These are phyloP conservation scores for Fusarium agapanthi DNA, from an alignment of 2,329 filamentous ascomycete genomes.

Conservation along the genomic window DNA sequence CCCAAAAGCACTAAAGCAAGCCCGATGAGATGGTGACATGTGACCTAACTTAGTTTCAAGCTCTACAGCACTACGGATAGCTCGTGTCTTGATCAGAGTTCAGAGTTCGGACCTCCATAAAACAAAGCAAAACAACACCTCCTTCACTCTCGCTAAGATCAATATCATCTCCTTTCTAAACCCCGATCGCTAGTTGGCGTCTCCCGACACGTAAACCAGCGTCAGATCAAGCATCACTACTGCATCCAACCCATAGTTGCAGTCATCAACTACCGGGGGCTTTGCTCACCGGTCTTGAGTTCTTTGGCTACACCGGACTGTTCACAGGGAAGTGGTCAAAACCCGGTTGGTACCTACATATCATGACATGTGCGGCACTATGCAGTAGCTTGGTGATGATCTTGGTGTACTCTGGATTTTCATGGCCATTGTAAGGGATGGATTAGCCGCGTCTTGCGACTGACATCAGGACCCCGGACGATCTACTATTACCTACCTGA, in stretches of 20 bases:
- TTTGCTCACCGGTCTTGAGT: background rate
- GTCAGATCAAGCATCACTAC: background rate
- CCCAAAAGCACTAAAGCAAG: slow-evolving; percentile 15
- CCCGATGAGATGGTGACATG: slow-evolving; percentile 19
- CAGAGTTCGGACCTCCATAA: background rate
- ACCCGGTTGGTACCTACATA: background rate
- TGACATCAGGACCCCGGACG: slow-evolving; percentile 1
- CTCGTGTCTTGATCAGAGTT: background rate
- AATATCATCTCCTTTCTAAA: background rate
- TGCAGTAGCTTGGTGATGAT: slow-evolving; percentile 5
- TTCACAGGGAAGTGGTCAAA: background rate
- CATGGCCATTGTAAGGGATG: background rate
- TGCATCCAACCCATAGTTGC: background rate
- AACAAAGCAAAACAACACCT: slow-evolving; percentile 13
- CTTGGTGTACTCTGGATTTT: background rate
- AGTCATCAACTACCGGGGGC: background rate
- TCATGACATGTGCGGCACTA: background rate
- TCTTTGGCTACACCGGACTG: background rate
- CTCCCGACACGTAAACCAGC: background rate
- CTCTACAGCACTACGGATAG: slow-evolving; percentile 1
- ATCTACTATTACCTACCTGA: background rate
- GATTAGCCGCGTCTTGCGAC: slow-evolving; percentile 23
- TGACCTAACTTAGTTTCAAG: slow-evolving; percentile 10
- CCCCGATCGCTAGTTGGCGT: background rate
- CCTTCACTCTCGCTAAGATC: slow-evolving; percentile 9